These are phyloP conservation scores for Veloporphyrellus conicus DNA, from an alignment of 1,284 basidiomycete genomes.

Conservation along the genomic window DNA sequence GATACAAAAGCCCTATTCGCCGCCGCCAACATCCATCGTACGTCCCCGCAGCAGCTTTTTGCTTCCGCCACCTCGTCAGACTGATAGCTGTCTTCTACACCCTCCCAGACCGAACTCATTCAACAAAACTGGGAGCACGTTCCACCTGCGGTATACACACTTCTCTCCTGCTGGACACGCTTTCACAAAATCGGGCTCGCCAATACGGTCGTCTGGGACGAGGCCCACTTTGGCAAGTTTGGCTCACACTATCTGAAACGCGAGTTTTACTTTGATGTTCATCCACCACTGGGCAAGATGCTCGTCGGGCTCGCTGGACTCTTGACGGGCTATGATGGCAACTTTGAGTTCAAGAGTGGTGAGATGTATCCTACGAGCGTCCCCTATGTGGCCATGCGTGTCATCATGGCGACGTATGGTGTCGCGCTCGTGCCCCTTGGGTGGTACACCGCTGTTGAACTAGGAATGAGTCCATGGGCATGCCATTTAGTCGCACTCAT, in stretches of 20 bases:
- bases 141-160: slow-evolving; percentile 82
- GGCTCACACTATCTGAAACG: slow-evolving; percentile 89
- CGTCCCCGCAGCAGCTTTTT: slow-evolving; percentile 33
- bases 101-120: slow-evolving; percentile 67
- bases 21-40: slow-evolving; percentile 70
- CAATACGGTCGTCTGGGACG: slow-evolving; percentile 92
- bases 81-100: too few species aligned
- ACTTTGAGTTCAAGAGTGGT: slow-evolving; percentile 97
- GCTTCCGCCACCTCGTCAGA: too few species aligned
- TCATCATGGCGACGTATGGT: slow-evolving; percentile 90
- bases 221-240: slow-evolving; percentile 96
- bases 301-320: slow-evolving; percentile 90
- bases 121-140: slow-evolving; percentile 81
- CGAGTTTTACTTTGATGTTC: slow-evolving; percentile 92
- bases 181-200: slow-evolving; percentile 92
- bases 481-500: slow-evolving; percentile 92
- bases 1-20: slow-evolving; percentile 52
- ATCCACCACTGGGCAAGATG: slow-evolving; percentile 95
- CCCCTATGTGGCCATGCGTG: slow-evolving; percentile 96
- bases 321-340: slow-evolving; percentile 86
- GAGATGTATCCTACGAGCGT: too few species aligned
- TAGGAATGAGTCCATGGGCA: slow-evolving; percentile 87
- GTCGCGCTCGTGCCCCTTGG: slow-evolving; percentile 93
- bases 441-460: slow-evolving; percentile 95
- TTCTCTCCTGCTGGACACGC: slow-evolving; percentile 90